phyloP scores from a whole-genome alignment of 2,329 filamentous ascomycete genomes.

The Nigrospora osmanthi region DNA sequence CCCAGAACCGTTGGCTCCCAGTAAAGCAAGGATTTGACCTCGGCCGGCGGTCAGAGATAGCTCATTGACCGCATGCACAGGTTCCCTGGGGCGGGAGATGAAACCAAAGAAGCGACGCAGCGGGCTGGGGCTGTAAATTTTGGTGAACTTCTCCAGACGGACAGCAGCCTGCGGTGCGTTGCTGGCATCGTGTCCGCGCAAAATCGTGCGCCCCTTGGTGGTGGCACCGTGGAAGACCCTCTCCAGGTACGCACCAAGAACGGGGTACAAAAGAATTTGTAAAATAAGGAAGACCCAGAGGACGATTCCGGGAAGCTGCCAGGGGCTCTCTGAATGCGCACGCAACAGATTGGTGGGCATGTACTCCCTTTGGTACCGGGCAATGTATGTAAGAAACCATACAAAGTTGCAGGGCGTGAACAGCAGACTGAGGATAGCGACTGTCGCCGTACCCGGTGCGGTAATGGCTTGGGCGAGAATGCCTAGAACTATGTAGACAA shows the following conservation, averaged over 20 bases:
- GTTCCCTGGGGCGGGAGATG: slow-evolving; percentile 42
- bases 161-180: slow-evolving; percentile 46
- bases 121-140: slow-evolving; percentile 64
- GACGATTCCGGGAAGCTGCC: slow-evolving; percentile 62
- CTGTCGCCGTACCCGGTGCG: slow-evolving; percentile 52
- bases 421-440: slow-evolving; percentile 63
- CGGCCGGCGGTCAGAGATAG: slow-evolving; percentile 63
- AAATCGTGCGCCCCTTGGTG: slow-evolving; percentile 49
- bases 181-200: slow-evolving; percentile 21
- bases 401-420: slow-evolving; percentile 88
- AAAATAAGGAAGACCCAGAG: slow-evolving; percentile 72
- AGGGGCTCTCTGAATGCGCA: slow-evolving; percentile 57
- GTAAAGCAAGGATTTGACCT: slow-evolving; percentile 77
- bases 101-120: slow-evolving; percentile 45
- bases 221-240: slow-evolving; percentile 67
- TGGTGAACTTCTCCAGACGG: slow-evolving; percentile 64
- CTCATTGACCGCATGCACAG: slow-evolving; percentile 71
- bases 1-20: slow-evolving; percentile 85
- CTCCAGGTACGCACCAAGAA: slow-evolving; percentile 70
- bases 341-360: slow-evolving; percentile 52
- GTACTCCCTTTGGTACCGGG: slow-evolving; percentile 63
- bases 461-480: slow-evolving; percentile 74
- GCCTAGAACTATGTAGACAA: slow-evolving; percentile 66
- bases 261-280: slow-evolving; percentile 70
- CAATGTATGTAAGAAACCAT: slow-evolving; percentile 68